These are phyloP conservation scores for Galerina sulciceps DNA, from an alignment of 768 basidiomycete genomes.

Conservation along the genomic window DNA sequence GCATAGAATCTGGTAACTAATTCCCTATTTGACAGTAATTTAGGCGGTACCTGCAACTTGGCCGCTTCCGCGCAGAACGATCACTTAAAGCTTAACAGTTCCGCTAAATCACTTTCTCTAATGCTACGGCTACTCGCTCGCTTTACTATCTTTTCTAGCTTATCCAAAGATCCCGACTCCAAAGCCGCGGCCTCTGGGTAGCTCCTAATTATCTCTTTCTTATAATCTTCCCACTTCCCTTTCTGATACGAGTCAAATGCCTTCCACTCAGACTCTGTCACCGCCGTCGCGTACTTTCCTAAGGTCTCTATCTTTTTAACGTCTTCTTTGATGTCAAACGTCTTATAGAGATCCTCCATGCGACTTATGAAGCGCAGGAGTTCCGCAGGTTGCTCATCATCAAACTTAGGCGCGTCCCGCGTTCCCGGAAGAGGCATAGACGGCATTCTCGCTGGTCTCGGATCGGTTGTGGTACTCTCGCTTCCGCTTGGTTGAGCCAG, in stretches of 20 bases:
- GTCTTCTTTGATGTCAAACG: not conserved
- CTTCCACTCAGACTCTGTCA: not conserved
- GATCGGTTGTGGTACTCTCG: too few relatives aligned
- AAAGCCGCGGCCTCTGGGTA: not conserved
- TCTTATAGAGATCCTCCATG: not conserved
- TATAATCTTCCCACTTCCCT: not conserved
- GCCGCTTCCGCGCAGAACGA: not conserved
- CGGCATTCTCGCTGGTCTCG: too few relatives aligned
- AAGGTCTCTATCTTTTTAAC: not conserved
- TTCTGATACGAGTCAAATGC: not conserved
- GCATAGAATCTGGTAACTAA: not conserved
- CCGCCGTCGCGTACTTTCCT: not conserved
- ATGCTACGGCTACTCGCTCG: not conserved
- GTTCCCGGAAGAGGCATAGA: not conserved
- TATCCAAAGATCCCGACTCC: not conserved
- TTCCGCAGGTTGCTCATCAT: not conserved
- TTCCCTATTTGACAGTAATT: not conserved
- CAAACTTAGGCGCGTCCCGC: not conserved
- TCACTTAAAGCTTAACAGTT: not conserved
- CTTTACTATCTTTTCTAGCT: not conserved
- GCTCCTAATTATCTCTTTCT: not conserved
- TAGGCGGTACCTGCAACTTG: not conserved
- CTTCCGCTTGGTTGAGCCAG: too few relatives aligned
- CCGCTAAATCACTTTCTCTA: not conserved
- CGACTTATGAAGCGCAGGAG: not conserved